Evolutionary conservation across 345 rosid species (phyloP), one percentile per base, ranked within the genome.

Genomic region (Balakata baccata): DNA sequence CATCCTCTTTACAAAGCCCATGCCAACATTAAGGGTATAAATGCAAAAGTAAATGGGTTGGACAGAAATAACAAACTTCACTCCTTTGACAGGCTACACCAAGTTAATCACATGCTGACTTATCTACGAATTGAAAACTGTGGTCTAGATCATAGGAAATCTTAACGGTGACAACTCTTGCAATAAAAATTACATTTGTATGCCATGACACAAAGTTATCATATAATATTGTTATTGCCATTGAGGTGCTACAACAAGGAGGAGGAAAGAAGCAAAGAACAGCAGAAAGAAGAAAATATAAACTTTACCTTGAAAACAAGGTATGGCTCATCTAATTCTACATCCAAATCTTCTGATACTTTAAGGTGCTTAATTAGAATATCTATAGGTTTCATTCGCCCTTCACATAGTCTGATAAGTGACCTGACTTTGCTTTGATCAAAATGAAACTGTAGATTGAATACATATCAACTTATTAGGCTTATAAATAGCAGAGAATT

Each of bases 361-460:
- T 83, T 86, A 51, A 95, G 88, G 77, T 90, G 97, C 81, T 88
- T 92, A 68, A 92, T 86, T 65, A 95, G 81, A 62, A 92, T 64
- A 82, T 95, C 99, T 46, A 95, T 92, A 23, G 99, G 94, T 79
- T 95, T 95, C 34, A 81, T 63, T 64, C 98, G 88, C 54, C 99
- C 99, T 85, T 95, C 98, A 69, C 85, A 90, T 77, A 87, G 56
- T 78, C 98, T 87, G 73, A 90, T 95, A 77, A 89, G 85, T 53
- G 98, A 95, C 79, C 98, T 88, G 72, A 87, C 84, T 85, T 95
- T 92, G 89, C 99, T 95, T 88, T 95, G 99, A 77, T 90, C 92
- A 80, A 88, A 95, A 86, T 95, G 98, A 80, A 92, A 95, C 98
- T 94, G 89, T 51, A 81, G 72, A 82, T 68, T 59, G 73, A 79